A percentile compares a stretch with the other conserved stretches of the same genome.
These are phyloP conservation scores for Moelleriella libera DNA, from an alignment of 2,329 filamentous ascomycete genomes.

Conservation along the genomic window DNA sequence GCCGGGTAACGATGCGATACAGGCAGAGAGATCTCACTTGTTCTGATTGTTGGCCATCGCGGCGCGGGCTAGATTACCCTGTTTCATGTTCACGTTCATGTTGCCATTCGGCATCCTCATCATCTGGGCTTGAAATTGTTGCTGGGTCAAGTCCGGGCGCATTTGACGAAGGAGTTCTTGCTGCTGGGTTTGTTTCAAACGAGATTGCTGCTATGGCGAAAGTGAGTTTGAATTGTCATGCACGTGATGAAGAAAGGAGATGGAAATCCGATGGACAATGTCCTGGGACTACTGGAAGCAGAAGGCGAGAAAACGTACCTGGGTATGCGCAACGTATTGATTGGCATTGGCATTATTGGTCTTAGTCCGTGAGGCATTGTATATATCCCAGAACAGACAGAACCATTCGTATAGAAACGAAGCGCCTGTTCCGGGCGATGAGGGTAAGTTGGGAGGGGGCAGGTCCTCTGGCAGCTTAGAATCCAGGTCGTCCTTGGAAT, in stretches of 20 bases:
- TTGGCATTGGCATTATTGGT: conserved; percentile 48
- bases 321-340: conserved; percentile 69
- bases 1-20: not conserved
- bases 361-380: conserved; percentile 64
- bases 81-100: conserved; percentile 45
- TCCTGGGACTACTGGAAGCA: not conserved
- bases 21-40: conserved; percentile 36
- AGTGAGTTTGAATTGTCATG: not conserved
- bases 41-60: conserved; percentile 69
- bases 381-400: conserved; percentile 94
- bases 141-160: conserved; percentile 46
- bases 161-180: conserved; percentile 65
- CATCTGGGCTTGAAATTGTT: conserved; percentile 45
- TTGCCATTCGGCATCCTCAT: conserved; percentile 54
- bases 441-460: conserved; percentile 55
- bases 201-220: conserved; percentile 43
- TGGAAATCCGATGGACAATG: not conserved
- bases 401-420: conserved; percentile 98
- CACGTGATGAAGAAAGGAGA: conserved; percentile 1
- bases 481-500: conserved; percentile 64
- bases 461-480: conserved; percentile 66
- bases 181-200: conserved; percentile 61
- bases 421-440: conserved; percentile 46
- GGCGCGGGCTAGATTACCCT: conserved; percentile 51
- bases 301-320: conserved; percentile 39